Evolutionary conservation across 495 filamentous ascomycete genomes (phyloP), one percentile per base, ranked within the genome.

Genomic region (Echria macrotheca): DNA sequence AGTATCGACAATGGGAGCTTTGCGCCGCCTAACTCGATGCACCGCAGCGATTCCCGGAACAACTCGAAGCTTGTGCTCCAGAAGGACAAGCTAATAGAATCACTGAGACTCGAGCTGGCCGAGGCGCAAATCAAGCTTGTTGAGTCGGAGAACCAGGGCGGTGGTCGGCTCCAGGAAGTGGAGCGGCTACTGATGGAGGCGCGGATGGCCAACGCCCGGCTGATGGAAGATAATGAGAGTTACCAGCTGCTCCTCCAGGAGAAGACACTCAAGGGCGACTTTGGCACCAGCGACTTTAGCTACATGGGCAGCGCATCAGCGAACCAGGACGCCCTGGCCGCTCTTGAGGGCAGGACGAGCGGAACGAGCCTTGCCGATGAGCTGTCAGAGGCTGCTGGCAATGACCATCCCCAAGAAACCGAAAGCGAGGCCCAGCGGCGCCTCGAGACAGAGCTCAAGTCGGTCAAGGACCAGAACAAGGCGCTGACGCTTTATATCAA

Each of bases 151-250:
- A 95, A 96, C 63, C 79, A 83, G 61, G 91, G 89, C 25, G 91
- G 90, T 14, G 86, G 86, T 24, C 79, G 85, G 7, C 69, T 95
- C 56, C 84, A 85, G 33, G 88, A 96, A 59, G 75, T 98, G 24
- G 93, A 98, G 70, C 86, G 84, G 53, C 78, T 83, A 48, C 78
- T 97, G 32, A 77, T 95, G 56, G 93, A 96, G 52, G 84, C 87
- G 22, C 86, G 89, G 19, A 89, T 96, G 82, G 84, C 89, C 38
- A 97, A 97, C 58, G 91, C 93, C 26, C 81, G 91, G 28, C 67
- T 98, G 45, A 93, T 96, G 88, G 93, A 98, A 68, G 93, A 98
- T 65, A 96, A 96, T 58, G 93, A 98, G 63, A 95, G 89, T 64
- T 98, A 93, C 62, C 93, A 98, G 61, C 77, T 98, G 15, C 81